Base-by-base conservation (phyloP, 495 filamentous ascomycete species). In the Trichocladium antarcticum region DNA sequence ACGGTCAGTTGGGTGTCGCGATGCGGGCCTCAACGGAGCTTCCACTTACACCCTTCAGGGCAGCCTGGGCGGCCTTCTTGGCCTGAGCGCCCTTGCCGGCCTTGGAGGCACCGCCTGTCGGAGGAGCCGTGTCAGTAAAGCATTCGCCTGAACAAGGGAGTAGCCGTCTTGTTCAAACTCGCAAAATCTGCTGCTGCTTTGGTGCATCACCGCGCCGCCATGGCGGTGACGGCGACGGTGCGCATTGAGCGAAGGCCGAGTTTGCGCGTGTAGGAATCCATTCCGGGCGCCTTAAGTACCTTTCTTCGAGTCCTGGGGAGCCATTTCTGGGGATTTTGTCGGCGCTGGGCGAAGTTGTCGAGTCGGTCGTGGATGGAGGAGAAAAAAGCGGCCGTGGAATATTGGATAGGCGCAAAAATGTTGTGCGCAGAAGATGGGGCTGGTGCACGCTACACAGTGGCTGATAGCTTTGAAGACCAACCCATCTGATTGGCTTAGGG, bases 11-110 rank as follows among this genome's bases (percentile, higher is more conserved):
- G 16, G 15, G n/a, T 3, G 27, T 24, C 6, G 6, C 3, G 14
- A 9, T 15, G 5, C 19, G n/a, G 34, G 0, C 1, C 9, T 24
- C 1, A 40, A 22, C 31, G 37, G 28, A 20, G 37, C 41, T n/a
- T 19, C 66, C 58, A 74, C 81, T 79, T 82, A 88, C 83, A 68
- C 89, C 88, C 72, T 82, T 82, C 58, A 94, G 80, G 62, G 89
- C 84, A 66, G 92, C 84, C 77, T 96, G 95, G 63, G 93, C 84
- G 62, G 92, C 92, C 65, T 82, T 80, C 62, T 78, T 82, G 74
- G 93, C 92, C 79, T 93, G 77, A 59, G 70, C 66, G 62, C 77
- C 75, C 74, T 82, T 85, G 60, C 70, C 67, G 56, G 77, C 71
- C 74, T 81, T 87, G 52, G 80, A 70, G 74, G 71, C 70, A 58